Evolutionary conservation across 2,329 filamentous ascomycete genomes (phyloP), one percentile per base, ranked within the genome.

Genomic region (Botryosphaeria dothidea): DNA sequence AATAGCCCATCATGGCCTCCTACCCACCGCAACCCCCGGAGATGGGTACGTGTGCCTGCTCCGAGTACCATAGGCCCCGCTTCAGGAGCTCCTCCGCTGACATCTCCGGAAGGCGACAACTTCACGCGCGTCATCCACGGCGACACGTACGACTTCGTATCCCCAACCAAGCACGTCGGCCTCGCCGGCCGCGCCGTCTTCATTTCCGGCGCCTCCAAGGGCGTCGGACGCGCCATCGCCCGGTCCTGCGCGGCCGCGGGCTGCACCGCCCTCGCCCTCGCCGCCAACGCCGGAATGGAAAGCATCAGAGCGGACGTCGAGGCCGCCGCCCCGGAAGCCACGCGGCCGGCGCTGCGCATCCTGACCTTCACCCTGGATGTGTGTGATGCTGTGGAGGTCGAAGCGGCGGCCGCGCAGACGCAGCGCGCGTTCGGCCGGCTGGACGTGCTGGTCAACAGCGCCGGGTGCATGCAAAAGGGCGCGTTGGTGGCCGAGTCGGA

Each of bases 161-260:
- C 81, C 65, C 75, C 79, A 13, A 70, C 73, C 38, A 34, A 6
- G 7, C 15, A 21, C 1, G 17, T 23, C 29, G 56, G 69, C n/a
- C 71, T 73, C 25, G 27, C 67, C 11, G 77, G 77, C 31, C 80
- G 80, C 67, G 70, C 74, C 3, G 75, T 84, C 52, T 78, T 89
- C 65, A 81, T 89, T 58, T 85, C 82, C 0, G 86, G 86, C 6
- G 85, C 82, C 0, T 84, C 82, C 2, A 82, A 81, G 41, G 85
- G 85, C 3, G 81, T 87, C 41, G 86, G 87, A 4, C 78, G 77
- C 2, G 80, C 81, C 17, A 84, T 82, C 3, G 85, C 85, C 1
- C 70, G 84, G n/a, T 82, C 84, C 8, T 88, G 82, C 69, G 86
- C 85, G 19, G 76, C 76, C 68, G 85, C 86, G 3, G 83, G 83